Conservation (phyloP, 306 rosid species). For the Pachyrhizus erosus region DNA sequence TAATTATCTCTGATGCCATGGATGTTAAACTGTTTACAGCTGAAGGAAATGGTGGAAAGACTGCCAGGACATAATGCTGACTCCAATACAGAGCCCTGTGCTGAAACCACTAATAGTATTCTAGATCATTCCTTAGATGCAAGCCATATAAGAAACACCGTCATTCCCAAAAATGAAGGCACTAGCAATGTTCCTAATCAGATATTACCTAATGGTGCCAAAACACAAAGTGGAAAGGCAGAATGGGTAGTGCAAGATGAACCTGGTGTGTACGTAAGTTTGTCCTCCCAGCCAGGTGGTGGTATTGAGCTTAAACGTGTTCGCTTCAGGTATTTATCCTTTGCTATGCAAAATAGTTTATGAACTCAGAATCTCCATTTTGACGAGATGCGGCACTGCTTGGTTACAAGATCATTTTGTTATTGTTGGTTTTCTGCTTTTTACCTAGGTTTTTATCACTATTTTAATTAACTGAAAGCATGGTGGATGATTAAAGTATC, state of each 20-base stretch:
- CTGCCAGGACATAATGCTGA: slow-evolving; percentile 56
- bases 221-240: slow-evolving; percentile 56
- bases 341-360: slow-evolving; percentile 19
- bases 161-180: slow-evolving; percentile 52
- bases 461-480: slow-evolving; percentile 3
- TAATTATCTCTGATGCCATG: slow-evolving; percentile 42
- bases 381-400: background rate
- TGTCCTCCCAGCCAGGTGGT: slow-evolving; percentile 67
- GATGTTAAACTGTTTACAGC: slow-evolving; percentile 56
- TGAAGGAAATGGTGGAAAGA: slow-evolving; percentile 74
- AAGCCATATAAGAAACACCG: slow-evolving; percentile 47
- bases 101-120: slow-evolving; percentile 47
- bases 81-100: slow-evolving; percentile 44
- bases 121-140: slow-evolving; percentile 55
- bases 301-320: slow-evolving; percentile 88
- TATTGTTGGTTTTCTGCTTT: slow-evolving; percentile 9
- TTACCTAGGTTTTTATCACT: background rate
- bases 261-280: slow-evolving; percentile 85
- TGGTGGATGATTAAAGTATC: background rate
- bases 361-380: background rate
- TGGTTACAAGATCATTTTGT: slow-evolving; percentile 20
- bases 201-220: slow-evolving; percentile 57
- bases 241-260: slow-evolving; percentile 94
- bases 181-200: slow-evolving; percentile 52
- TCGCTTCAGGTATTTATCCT: slow-evolving; percentile 85